Evolutionary conservation across 208 protist genomes (phyloP).

Genomic region (Leishmania turanica): DNA sequence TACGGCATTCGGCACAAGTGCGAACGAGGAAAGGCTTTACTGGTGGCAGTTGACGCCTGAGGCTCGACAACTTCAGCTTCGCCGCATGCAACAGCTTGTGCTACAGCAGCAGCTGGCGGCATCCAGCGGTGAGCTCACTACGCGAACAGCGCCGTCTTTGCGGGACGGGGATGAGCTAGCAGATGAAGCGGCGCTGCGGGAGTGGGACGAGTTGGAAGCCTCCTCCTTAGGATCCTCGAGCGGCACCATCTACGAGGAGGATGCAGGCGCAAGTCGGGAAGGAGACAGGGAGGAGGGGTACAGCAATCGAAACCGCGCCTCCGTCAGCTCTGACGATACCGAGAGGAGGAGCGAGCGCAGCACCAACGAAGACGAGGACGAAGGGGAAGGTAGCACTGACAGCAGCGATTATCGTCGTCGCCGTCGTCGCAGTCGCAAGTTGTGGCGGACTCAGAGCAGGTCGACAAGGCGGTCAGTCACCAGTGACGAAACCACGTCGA

Average conservation of each 20-base stretch:
- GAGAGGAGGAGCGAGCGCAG: not conserved
- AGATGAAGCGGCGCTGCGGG: conserved; percentile 30
- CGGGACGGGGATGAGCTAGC: conserved; percentile 26
- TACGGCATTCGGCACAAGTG: not conserved
- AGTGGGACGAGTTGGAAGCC: conserved; percentile 35
- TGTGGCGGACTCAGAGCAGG: not conserved
- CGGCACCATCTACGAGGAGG: not conserved
- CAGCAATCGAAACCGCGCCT: not conserved
- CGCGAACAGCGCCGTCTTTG: not conserved
- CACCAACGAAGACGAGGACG: not conserved
- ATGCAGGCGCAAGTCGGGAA: not conserved
- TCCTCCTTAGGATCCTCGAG: conserved; percentile 24
- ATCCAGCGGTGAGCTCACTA: not conserved
- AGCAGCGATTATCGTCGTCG: not conserved
- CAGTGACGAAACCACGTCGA: not conserved
- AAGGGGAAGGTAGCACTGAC: conserved; percentile 1
- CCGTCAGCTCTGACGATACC: not conserved
- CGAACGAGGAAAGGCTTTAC: conserved; percentile 39
- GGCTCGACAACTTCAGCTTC: conserved; percentile 50
- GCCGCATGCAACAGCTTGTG: conserved; percentile 35
- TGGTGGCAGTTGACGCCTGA: conserved; percentile 75
- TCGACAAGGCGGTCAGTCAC: not conserved
- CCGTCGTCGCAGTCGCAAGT: conserved; percentile 6
- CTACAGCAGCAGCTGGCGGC: conserved; percentile 6
- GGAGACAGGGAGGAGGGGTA: not conserved